Evolutionary conservation across 2,329 filamentous ascomycete species (phyloP).

Genomic region (Pseudofabraea citricarpa): DNA sequence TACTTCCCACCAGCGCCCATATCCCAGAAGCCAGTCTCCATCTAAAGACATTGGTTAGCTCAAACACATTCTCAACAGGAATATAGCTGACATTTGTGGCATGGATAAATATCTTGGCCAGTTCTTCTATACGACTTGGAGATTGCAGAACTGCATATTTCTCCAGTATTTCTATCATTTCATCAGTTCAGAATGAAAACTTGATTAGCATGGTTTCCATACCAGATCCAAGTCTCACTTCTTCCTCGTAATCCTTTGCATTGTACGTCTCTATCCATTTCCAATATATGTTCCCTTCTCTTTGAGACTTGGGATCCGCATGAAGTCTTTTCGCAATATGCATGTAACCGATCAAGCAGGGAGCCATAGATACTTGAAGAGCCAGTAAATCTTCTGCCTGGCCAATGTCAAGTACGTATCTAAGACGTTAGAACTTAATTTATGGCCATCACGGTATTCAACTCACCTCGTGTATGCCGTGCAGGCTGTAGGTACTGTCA

Average conservation of each 20-base stretch:
- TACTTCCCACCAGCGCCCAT: slow-evolving; percentile 45
- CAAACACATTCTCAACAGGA: neutral
- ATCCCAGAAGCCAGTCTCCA: slow-evolving; percentile 73
- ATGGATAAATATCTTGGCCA: slow-evolving; percentile 79
- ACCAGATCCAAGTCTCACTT: slow-evolving; percentile 68
- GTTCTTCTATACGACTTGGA: slow-evolving; percentile 69
- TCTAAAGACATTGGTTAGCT: slow-evolving; percentile 36
- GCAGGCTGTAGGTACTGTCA: slow-evolving; percentile 45
- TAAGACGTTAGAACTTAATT: slow-evolving; percentile 17
- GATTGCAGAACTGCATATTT: slow-evolving; percentile 69
- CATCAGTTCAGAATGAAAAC: neutral
- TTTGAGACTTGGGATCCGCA: slow-evolving; percentile 53
- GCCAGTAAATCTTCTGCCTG: slow-evolving; percentile 84
- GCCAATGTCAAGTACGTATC: slow-evolving; percentile 85
- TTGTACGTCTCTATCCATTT: slow-evolving; percentile 89
- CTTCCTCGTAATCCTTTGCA: slow-evolving; percentile 70
- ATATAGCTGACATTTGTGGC: slow-evolving; percentile 65
- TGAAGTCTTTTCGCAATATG: slow-evolving; percentile 70
- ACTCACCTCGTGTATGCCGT: slow-evolving; percentile 64
- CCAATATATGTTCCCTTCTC: slow-evolving; percentile 73
- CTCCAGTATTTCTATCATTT: slow-evolving; percentile 63
- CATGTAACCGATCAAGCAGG: slow-evolving; percentile 87
- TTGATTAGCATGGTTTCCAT: slow-evolving; percentile 25
- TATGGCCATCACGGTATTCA: neutral
- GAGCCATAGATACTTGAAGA: slow-evolving; percentile 77